Conservation (phyloP, 768 basidiomycete species). For the Suillus lakei region DNA sequence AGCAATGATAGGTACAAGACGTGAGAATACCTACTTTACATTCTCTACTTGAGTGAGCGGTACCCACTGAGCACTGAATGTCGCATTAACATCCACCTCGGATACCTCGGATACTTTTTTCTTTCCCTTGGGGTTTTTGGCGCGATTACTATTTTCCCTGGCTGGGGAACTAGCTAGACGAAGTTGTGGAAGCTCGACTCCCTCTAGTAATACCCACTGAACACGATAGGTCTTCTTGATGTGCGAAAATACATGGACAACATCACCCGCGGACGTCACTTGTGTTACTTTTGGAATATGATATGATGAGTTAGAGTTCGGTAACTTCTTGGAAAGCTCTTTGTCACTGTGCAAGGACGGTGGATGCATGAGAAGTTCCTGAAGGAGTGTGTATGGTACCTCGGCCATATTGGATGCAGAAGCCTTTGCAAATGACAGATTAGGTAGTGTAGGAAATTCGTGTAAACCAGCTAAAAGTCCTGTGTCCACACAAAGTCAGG, state of each 20-base stretch:
- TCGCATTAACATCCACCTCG: conserved; percentile 11
- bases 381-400: conserved; percentile 42
- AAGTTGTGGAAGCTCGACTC: conserved; percentile 43
- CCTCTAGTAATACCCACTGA: conserved; percentile 69
- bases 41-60: conserved; percentile 55
- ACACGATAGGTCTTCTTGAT: conserved; percentile 85
- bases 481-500: conserved; percentile 33
- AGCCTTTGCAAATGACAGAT: conserved; percentile 50
- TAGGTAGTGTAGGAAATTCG: conserved; percentile 77
- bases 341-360: conserved; percentile 22
- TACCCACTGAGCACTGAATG: conserved; percentile 51
- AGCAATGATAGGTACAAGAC: not conserved
- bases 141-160: conserved; percentile 13
- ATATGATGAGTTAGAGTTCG: not conserved
- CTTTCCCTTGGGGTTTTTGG: conserved; percentile 16
- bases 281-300: conserved; percentile 35
- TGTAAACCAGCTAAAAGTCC: conserved; percentile 90
- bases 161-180: conserved; percentile 13
- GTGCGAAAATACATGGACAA: conserved; percentile 88
- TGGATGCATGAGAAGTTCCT: conserved; percentile 41
- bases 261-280: conserved; percentile 60
- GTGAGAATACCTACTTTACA: conserved; percentile 58
- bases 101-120: conserved; percentile 20
- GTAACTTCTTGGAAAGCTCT: conserved; percentile 1
- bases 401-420: conserved; percentile 37